Conservation (phyloP, 2,329 filamentous ascomycete genomes). For the Fusarium euwallaceae region DNA sequence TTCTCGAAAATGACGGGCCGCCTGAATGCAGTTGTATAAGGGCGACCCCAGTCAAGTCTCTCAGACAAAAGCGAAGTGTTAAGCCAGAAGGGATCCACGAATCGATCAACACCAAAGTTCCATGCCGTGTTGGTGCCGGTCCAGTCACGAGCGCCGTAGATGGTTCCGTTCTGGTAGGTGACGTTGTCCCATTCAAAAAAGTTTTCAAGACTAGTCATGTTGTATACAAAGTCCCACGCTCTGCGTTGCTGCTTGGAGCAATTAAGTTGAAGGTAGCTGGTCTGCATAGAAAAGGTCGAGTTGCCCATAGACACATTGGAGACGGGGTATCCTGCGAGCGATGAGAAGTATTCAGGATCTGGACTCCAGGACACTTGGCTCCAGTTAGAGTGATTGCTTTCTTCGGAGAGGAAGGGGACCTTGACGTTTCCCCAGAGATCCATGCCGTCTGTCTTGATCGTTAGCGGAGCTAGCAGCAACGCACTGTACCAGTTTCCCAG, state of each 20-base stretch:
- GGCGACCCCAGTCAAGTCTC: not conserved
- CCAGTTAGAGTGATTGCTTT: not conserved
- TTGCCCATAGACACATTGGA: not conserved
- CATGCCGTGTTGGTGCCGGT: not conserved
- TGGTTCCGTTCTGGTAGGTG: not conserved
- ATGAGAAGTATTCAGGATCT: not conserved
- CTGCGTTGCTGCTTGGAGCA: not conserved
- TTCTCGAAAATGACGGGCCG: not conserved
- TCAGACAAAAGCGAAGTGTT: not conserved
- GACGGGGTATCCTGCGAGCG: not conserved
- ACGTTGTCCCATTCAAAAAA: not conserved
- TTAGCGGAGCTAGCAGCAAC: not conserved
- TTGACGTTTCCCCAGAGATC: not conserved
- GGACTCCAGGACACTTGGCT: not conserved
- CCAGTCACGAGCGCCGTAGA: not conserved
- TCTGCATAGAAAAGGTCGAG: not conserved
- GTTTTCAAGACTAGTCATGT: not conserved
- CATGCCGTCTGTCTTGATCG: not conserved
- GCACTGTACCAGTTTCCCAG: not conserved
- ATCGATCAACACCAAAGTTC: not conserved
- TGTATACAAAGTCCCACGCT: not conserved
- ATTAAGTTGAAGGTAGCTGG: not conserved
- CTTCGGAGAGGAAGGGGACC: not conserved
- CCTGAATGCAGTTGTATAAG: not conserved
- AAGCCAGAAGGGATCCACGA: not conserved